Conservation (phyloP, 2,329 filamentous ascomycete genomes). For the Stenocarpella maydis region DNA sequence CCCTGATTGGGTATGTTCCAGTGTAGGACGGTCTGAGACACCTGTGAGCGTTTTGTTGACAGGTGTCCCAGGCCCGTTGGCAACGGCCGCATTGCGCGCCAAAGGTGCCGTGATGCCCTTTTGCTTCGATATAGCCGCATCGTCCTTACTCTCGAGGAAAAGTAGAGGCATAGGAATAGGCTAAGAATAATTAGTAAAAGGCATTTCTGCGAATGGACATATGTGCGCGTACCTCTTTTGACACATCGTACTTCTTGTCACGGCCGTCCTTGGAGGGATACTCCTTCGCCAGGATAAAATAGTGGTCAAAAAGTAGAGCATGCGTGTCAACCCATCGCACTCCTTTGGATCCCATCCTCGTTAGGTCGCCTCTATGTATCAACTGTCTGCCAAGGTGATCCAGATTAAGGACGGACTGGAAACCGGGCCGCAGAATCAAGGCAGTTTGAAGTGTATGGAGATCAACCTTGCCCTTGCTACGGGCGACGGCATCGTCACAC, state of each 20-base stretch:
- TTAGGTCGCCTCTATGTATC: conserved; percentile 87
- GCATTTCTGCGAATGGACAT: background rate
- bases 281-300: conserved; percentile 90
- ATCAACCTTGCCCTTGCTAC: conserved; percentile 90
- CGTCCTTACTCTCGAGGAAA: conserved; percentile 89
- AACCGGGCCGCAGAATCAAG: conserved; percentile 84
- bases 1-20: conserved; percentile 74
- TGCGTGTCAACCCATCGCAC: conserved; percentile 96
- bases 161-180: conserved; percentile 97
- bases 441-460: conserved; percentile 85
- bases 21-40: conserved; percentile 56
- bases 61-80: conserved; percentile 62
- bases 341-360: conserved; percentile 85
- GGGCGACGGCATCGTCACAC: conserved; percentile 90
- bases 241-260: conserved; percentile 91
- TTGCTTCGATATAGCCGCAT: conserved; percentile 86
- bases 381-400: conserved; percentile 93
- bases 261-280: conserved; percentile 72
- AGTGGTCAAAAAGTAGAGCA: conserved; percentile 94
- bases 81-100: conserved; percentile 66
- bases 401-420: conserved; percentile 88
- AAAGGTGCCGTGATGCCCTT: conserved; percentile 75
- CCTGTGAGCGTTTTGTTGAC: conserved; percentile 63
- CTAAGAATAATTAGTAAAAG: conserved; percentile 49
- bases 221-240: conserved; percentile 69